A percentile compares a stretch with the other conserved stretches of the same genome.
Evolutionary conservation across 1,284 basidiomycete genomes (phyloP).

Genomic region (Ustilago hordei): DNA sequence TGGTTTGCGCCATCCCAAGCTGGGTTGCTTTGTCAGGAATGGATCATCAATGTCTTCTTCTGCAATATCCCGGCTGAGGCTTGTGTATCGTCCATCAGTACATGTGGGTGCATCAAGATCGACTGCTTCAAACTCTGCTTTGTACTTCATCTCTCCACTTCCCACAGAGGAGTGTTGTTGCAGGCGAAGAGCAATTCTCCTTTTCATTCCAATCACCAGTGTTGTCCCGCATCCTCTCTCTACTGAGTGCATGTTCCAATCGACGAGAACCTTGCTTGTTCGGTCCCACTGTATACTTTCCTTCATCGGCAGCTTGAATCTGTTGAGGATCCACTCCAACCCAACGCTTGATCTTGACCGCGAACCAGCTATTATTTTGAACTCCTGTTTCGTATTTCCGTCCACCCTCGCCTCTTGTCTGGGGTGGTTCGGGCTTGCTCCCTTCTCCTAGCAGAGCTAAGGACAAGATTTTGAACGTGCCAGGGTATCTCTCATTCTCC

Average conservation of each 20-base stretch:
- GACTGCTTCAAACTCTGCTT: conserved; percentile 23
- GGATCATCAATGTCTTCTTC: conserved; percentile 15
- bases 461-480: conserved; percentile 34
- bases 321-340: conserved; percentile 17
- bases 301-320: conserved; percentile 6
- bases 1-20: conserved; percentile 23
- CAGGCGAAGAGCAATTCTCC: conserved; percentile 21
- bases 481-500: conserved; percentile 36
- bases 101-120: conserved; percentile 7
- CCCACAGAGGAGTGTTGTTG: conserved; percentile 32
- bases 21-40: neutral
- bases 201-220: neutral
- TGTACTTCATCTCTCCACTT: conserved; percentile 32
- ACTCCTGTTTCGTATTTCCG: conserved; percentile 38
- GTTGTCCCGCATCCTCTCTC: conserved; percentile 10
- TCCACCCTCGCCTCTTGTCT: conserved; percentile 22
- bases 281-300: conserved; percentile 10
- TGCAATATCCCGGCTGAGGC: neutral
- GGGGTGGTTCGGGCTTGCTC: conserved; percentile 19
- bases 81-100: neutral
- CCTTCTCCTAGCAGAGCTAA: conserved; percentile 35
- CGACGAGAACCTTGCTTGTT: conserved; percentile 9
- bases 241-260: conserved; percentile 16
- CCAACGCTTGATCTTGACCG: conserved; percentile 32
- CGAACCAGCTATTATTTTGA: conserved; percentile 39